Percentiles rank a stretch among this genome's conserved stretches.
phyloP scores from a whole-genome alignment of 2,329 filamentous ascomycete genomes.

The Setomelanomma holmii region DNA sequence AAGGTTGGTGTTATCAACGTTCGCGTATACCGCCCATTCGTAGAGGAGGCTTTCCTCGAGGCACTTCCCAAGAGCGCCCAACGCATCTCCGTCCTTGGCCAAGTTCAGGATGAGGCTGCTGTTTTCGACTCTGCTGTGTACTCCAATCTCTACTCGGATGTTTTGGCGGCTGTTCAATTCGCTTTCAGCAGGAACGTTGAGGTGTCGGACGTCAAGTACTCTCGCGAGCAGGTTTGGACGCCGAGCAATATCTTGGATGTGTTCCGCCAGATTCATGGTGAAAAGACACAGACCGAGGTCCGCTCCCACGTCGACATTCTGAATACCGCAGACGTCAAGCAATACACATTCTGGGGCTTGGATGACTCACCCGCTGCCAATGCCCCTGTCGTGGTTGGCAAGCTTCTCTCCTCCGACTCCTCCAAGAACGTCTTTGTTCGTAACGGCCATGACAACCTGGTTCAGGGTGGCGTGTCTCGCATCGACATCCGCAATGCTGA shows the following conservation, averaged over 20 bases:
- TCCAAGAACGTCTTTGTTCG: conserved; percentile 67
- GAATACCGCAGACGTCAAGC: conserved; percentile 67
- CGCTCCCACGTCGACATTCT: conserved; percentile 60
- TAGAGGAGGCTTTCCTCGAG: conserved; percentile 91
- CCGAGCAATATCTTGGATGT: conserved; percentile 59
- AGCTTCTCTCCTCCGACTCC: conserved; percentile 67
- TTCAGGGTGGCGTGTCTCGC: conserved; percentile 78
- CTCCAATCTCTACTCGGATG: conserved; percentile 91
- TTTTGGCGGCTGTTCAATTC: conserved; percentile 84
- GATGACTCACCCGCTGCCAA: conserved; percentile 74
- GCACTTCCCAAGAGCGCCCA: conserved; percentile 77
- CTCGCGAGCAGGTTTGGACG: conserved; percentile 72
- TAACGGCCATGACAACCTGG: conserved; percentile 67
- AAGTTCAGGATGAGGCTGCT: conserved; percentile 76
- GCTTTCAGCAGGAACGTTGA: conserved; percentile 62
- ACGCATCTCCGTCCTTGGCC: conserved; percentile 84
- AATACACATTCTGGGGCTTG: conserved; percentile 94
- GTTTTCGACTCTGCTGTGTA: conserved; percentile 78
- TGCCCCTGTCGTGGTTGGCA: conserved; percentile 68
- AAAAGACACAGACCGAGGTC: conserved; percentile 49
- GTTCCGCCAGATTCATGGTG: conserved; percentile 54
- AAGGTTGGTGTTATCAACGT: conserved; percentile 90
- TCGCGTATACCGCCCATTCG: conserved; percentile 91
- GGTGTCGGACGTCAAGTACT: conserved; percentile 88
- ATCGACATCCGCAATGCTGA: conserved; percentile 85